phyloP scores from a whole-genome alignment of 2,329 filamentous ascomycete species.

The Fusarium papillatum region DNA sequence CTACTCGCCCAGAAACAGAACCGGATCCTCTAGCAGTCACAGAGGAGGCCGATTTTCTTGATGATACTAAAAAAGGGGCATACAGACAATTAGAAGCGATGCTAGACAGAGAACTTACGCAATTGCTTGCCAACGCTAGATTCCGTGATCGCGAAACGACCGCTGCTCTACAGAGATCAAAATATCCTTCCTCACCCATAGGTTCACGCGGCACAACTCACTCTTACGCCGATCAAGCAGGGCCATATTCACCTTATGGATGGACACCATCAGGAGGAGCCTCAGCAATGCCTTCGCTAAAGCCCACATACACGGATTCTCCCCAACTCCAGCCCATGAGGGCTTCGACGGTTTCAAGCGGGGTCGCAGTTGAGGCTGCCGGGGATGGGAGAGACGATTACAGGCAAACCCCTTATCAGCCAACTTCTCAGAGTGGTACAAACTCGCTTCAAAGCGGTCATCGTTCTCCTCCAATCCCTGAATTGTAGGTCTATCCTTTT shows the following conservation, averaged over 20 bases:
- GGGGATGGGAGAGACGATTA: conserved; percentile 64
- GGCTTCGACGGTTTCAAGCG: conserved; percentile 59
- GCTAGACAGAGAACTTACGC: too few species aligned
- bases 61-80: not conserved
- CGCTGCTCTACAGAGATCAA: too few species aligned
- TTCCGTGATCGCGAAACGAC: too few species aligned
- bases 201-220: conserved; percentile 63
- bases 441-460: conserved; percentile 62
- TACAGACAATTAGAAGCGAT: not conserved
- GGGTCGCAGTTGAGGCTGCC: conserved; percentile 50
- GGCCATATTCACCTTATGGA: conserved; percentile 62
- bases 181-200: conserved; percentile 66
- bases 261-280: conserved; percentile 50
- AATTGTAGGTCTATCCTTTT: conserved; percentile 58
- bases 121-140: too few species aligned
- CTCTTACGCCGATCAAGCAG: conserved; percentile 63
- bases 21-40: not conserved
- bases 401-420: conserved; percentile 52
- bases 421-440: conserved; percentile 51
- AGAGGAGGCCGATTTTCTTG: not conserved
- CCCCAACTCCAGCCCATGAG: conserved; percentile 63
- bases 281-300: conserved; percentile 67
- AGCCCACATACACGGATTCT: conserved; percentile 65
- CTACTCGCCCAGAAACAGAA: not conserved
- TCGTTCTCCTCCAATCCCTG: conserved; percentile 61